A percentile compares a stretch with the other conserved stretches of the same genome.
Conservation (phyloP, 164 flowering plant genomes). For the Tetracentron sinense region DNA sequence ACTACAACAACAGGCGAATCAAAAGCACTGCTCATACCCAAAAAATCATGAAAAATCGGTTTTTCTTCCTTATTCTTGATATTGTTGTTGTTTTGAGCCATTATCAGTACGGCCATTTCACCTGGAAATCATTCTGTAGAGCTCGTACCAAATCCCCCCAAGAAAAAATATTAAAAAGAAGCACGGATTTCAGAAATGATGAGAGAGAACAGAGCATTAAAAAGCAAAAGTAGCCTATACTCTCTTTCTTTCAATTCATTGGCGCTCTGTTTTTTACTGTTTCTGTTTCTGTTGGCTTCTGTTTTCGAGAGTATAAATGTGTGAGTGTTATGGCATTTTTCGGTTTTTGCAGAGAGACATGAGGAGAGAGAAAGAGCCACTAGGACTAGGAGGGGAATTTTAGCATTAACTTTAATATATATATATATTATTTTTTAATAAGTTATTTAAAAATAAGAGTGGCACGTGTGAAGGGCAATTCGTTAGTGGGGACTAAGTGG, state of each 20-base stretch:
- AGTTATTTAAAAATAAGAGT: too few relatives aligned
- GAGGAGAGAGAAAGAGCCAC: neutral
- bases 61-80: conserved; percentile 17
- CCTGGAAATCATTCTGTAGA: conserved; percentile 13
- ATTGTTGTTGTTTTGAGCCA: conserved; percentile 22
- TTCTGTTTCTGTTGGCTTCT: neutral
- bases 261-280: neutral
- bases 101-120: conserved; percentile 36
- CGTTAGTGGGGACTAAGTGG: neutral
- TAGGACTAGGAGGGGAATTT: conserved; percentile 2
- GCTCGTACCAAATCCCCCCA: neutral
- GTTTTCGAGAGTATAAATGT: neutral
- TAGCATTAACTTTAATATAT: neutral
- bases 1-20: conserved; percentile 24
- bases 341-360: neutral
- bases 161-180: neutral
- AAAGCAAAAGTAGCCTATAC: conserved; percentile 39
- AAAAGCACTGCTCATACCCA: conserved; percentile 42
- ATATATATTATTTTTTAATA: neutral
- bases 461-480: neutral
- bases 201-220: conserved; percentile 25
- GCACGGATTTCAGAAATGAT: conserved; percentile 8
- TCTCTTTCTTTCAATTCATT: conserved; percentile 4
- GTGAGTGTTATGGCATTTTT: conserved; percentile 5
- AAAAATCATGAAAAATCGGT: conserved; percentile 60